Evolutionary conservation across 2,329 filamentous ascomycete species (phyloP).

Genomic region (Beauveria sp.): DNA sequence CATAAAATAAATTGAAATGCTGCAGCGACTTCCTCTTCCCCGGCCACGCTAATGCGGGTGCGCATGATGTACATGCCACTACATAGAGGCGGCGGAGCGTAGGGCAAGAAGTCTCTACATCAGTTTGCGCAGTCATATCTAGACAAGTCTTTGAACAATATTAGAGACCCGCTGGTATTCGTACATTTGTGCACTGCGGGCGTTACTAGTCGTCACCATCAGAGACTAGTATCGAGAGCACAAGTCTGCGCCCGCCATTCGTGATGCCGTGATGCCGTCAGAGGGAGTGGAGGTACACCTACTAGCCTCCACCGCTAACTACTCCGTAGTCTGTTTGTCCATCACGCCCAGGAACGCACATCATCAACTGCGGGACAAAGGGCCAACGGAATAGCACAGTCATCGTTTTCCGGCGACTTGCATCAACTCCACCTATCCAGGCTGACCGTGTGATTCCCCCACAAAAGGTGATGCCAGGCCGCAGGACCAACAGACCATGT

Average conservation of each 20-base stretch:
- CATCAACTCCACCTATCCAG: background rate
- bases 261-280: background rate
- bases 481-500: background rate
- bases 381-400: background rate
- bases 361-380: no score
- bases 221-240: background rate
- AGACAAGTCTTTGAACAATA: background rate
- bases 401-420: background rate
- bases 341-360: no score
- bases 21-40: background rate
- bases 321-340: no score
- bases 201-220: background rate
- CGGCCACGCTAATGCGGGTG: background rate
- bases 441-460: background rate
- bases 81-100: background rate
- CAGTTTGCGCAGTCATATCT: background rate
- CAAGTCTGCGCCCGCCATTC: background rate
- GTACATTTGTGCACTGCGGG: background rate
- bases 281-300: background rate
- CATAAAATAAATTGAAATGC: background rate
- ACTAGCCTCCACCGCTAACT: no score
- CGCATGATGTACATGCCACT: background rate
- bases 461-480: background rate
- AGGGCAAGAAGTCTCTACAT: background rate
- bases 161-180: background rate